A percentile compares a stretch with the other conserved stretches of the same genome.
phyloP scores from a whole-genome alignment of 768 basidiomycete genomes.

The Mrakia frigida region DNA sequence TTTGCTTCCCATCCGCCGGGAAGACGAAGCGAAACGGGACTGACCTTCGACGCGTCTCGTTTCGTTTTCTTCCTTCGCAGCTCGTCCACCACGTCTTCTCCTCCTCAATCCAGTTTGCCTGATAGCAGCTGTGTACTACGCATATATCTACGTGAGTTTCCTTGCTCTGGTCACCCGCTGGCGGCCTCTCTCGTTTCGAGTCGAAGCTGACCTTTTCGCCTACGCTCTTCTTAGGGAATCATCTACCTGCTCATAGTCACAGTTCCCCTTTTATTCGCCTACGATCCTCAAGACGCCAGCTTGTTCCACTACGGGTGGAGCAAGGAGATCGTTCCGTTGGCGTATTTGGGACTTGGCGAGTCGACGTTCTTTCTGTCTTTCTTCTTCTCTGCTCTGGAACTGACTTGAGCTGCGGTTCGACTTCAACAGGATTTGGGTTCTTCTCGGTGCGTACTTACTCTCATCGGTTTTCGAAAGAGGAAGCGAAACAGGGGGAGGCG shows the following conservation, averaged over 20 bases:
- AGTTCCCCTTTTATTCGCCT: constrained; percentile 21
- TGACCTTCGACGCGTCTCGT: not conserved
- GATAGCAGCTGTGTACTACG: constrained; percentile 11
- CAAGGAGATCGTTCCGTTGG: constrained; percentile 13
- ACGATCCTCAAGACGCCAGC: not conserved
- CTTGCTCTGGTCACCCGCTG: no score
- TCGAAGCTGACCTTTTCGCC: no score
- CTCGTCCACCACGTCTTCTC: constrained; percentile 24
- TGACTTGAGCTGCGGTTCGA: no score
- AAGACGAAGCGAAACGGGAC: not conserved
- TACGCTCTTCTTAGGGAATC: not conserved
- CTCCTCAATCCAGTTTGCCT: constrained; percentile 23
- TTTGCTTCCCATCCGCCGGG: not conserved
- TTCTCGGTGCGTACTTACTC: not conserved
- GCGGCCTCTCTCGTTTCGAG: no score
- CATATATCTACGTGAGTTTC: constrained; percentile 14
- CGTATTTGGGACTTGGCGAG: constrained; percentile 24
- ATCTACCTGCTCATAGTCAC: constrained; percentile 23
- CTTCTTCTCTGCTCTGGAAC: no score
- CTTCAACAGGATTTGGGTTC: constrained; percentile 8
- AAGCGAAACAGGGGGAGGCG: no score
- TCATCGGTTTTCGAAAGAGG: no score
- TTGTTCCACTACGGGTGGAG: constrained; percentile 31
- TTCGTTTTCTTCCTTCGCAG: not conserved
- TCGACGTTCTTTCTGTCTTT: no score